Percentiles rank a stretch among this genome's conserved stretches.
Conservation (phyloP, 805 yeast species). For the Yarrowia sp. region DNA sequence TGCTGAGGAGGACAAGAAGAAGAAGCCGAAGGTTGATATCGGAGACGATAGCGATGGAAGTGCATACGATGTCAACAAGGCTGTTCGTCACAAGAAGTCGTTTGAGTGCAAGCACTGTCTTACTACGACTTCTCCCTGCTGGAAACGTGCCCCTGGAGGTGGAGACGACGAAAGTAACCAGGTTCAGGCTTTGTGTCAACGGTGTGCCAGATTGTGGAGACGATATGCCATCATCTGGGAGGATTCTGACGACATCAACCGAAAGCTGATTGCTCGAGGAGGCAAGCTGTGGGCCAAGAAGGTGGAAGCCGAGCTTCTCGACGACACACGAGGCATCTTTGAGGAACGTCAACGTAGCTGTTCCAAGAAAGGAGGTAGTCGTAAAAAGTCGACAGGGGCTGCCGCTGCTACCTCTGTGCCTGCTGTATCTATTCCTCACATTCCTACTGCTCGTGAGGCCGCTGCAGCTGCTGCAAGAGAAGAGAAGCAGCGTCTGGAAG, state of each 20-base stretch:
- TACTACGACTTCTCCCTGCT: constrained; percentile 60
- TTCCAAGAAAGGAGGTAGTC: constrained; percentile 27
- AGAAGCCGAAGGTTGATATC: constrained; percentile 47
- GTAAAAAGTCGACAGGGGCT: constrained; percentile 19
- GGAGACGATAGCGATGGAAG: constrained; percentile 77
- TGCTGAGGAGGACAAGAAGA: constrained; percentile 45
- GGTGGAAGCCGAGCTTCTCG: constrained; percentile 66
- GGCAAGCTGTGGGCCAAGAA: constrained; percentile 65
- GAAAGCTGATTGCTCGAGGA: constrained; percentile 55
- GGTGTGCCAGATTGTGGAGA: constrained; percentile 93
- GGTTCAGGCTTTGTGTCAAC: constrained; percentile 70
- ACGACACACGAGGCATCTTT: constrained; percentile 55
- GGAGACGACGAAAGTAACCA: constrained; percentile 47
- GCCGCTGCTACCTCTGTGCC: constrained; percentile 10
- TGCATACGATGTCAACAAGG: constrained; percentile 61
- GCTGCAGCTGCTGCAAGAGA: constrained; percentile 40
- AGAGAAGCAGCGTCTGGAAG: constrained; percentile 40
- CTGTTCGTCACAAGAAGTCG: constrained; percentile 51
- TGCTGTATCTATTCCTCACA: constrained; percentile 16
- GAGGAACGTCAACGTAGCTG: constrained; percentile 46
- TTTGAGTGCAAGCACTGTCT: constrained; percentile 78
- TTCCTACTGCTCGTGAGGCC: constrained; percentile 39
- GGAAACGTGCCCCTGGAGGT: constrained; percentile 77
- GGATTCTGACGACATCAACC: constrained; percentile 70
- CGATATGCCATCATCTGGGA: constrained; percentile 89